Conservation (phyloP, 371 early-diverging fungal genomes). For the Ordospora colligata region DNA sequence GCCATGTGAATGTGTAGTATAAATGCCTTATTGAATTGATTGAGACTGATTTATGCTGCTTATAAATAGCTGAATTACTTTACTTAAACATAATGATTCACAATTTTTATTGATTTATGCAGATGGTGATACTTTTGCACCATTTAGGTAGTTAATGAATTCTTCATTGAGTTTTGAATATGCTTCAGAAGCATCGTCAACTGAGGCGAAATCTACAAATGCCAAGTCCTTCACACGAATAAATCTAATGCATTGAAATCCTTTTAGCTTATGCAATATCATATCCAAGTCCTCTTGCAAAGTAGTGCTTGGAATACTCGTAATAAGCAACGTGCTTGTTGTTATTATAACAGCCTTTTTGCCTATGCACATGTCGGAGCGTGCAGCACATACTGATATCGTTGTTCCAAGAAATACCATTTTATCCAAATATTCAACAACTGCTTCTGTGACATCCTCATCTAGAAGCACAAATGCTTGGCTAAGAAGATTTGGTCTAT, state of each 20-base stretch:
- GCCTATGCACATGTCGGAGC: not conserved
- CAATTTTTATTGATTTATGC: not conserved
- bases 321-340: not conserved
- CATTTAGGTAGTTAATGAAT: not conserved
- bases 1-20: not conserved
- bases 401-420: not conserved
- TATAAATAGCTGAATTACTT: no score
- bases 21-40: not conserved
- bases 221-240: not conserved
- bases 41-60: not conserved
- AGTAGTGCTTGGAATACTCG: not conserved
- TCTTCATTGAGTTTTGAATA: not conserved
- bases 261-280: not conserved
- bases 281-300: not conserved
- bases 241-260: not conserved
- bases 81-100: no score
- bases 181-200: not conserved
- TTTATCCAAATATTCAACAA: not conserved
- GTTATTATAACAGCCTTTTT: not conserved
- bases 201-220: not conserved
- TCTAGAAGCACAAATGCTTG: constrained; percentile 10
- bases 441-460: not conserved
- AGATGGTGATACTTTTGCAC: not conserved
- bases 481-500: not conserved
- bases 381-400: not conserved